Evolutionary conservation across 805 yeast genomes (phyloP).

Genomic region (Cyberlindnera mrakii): DNA sequence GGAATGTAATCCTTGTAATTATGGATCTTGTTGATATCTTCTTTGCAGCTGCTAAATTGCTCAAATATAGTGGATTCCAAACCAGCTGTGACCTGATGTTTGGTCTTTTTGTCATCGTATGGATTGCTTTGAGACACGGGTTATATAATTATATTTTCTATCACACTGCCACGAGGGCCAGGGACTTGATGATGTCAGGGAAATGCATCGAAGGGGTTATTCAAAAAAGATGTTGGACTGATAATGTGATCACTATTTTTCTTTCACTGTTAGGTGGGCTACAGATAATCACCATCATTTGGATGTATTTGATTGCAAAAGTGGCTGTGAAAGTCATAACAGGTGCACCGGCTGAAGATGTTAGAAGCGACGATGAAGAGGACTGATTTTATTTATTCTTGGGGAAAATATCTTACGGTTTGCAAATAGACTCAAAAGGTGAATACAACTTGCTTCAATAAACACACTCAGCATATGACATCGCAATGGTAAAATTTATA

Average conservation of each 20-base stretch:
- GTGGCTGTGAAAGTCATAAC: constrained; percentile 65
- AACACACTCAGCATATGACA: too few species aligned
- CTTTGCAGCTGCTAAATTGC: constrained; percentile 66
- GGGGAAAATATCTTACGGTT: too few species aligned
- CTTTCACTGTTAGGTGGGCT: constrained; percentile 53
- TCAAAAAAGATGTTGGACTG: constrained; percentile 46
- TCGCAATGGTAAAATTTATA: too few species aligned
- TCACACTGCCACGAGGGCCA: constrained; percentile 47
- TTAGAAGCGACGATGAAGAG: constrained; percentile 77
- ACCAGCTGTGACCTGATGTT: constrained; percentile 64
- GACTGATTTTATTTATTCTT: constrained; percentile 6
- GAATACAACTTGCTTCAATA: too few species aligned
- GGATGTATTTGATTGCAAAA: constrained; percentile 70
- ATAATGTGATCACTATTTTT: constrained; percentile 38
- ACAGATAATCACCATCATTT: constrained; percentile 58
- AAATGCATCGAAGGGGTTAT: constrained; percentile 31
- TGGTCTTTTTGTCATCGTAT: constrained; percentile 54
- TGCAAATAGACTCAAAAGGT: too few species aligned
- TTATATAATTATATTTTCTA: constrained; percentile 61
- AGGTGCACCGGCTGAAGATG: constrained; percentile 80
- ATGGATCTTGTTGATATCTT: constrained; percentile 83
- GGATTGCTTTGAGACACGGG: constrained; percentile 73
- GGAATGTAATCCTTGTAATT: constrained; percentile 67
- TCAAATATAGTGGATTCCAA: constrained; percentile 63
- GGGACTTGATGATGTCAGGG: constrained; percentile 38